These are phyloP conservation scores for Hippophae rhamnoides DNA, from an alignment of 306 rosid genomes.

Conservation along the genomic window DNA sequence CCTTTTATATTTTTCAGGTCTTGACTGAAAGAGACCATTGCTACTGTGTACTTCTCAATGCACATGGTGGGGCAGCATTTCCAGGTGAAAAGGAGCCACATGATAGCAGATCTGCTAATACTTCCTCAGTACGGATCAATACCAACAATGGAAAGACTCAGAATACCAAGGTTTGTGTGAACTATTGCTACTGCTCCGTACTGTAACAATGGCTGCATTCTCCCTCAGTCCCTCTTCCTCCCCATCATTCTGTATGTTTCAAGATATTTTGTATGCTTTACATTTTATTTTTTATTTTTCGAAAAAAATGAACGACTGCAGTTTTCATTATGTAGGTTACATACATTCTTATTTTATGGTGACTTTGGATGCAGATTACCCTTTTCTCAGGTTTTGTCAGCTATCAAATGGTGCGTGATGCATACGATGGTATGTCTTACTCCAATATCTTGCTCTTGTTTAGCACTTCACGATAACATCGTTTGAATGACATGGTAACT, in stretches of 20 bases:
- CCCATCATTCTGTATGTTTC: not conserved
- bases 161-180: conserved; percentile 57
- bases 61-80: conserved; percentile 96
- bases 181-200: conserved; percentile 12
- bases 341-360: conserved; percentile 33
- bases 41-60: conserved; percentile 92
- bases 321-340: conserved; percentile 11
- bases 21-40: conserved; percentile 92
- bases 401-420: conserved; percentile 99
- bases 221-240: not conserved
- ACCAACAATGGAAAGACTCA: conserved; percentile 29
- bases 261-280: not conserved
- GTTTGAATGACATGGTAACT: too few species aligned
- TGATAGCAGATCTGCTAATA: conserved; percentile 41
- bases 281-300: not conserved
- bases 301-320: not conserved
- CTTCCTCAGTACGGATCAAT: conserved; percentile 24
- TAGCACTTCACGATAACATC: too few species aligned
- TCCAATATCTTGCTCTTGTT: too few species aligned
- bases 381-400: conserved; percentile 98
- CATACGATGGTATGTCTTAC: conserved; percentile 70
- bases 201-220: not conserved
- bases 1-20: conserved; percentile 40
- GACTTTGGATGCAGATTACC: conserved; percentile 62
- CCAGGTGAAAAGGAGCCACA: conserved; percentile 40